phyloP scores from a whole-genome alignment of 306 rosid genomes.

The Lathyrus tuberosus region DNA sequence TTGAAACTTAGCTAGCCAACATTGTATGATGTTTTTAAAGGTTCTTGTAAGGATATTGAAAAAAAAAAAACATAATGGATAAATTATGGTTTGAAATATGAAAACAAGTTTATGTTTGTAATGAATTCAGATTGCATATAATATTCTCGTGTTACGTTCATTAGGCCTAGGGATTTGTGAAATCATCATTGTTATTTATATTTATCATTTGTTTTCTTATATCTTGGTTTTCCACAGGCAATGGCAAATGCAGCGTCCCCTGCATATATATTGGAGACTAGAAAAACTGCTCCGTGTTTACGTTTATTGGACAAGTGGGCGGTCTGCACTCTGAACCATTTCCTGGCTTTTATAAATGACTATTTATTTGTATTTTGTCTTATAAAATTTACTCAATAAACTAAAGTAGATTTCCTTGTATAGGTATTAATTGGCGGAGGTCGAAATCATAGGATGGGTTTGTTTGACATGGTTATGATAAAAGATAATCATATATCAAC shows the following conservation, averaged over 20 bases:
- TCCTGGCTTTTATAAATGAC: slow-evolving; percentile 36
- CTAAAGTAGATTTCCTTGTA: slow-evolving; percentile 7
- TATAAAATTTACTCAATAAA: slow-evolving; percentile 16
- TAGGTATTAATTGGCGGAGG: slow-evolving; percentile 94
- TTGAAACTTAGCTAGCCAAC: slow-evolving; percentile 21
- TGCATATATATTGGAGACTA: slow-evolving; percentile 77
- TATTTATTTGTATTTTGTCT: slow-evolving; percentile 1
- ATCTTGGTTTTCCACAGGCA: slow-evolving; percentile 54
- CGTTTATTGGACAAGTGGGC: slow-evolving; percentile 98
- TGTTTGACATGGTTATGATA: slow-evolving; percentile 93
- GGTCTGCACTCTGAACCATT: slow-evolving; percentile 58
- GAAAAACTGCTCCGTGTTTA: slow-evolving; percentile 93
- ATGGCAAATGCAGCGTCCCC: slow-evolving; percentile 90
- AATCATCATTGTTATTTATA: slow-evolving; percentile 7
- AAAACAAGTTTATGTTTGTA: not conserved
- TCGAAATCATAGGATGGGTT: slow-evolving; percentile 86
- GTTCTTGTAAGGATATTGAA: no score
- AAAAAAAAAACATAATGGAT: not conserved
- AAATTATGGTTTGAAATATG: not conserved
- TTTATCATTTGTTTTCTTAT: slow-evolving; percentile 2
- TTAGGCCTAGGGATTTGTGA: slow-evolving; percentile 8
- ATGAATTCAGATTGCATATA: slow-evolving; percentile 8
- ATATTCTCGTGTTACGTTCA: slow-evolving; percentile 15
- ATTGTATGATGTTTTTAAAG: slow-evolving; percentile 3
- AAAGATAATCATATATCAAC: slow-evolving; percentile 92